Percentiles rank a stretch among this genome's conserved stretches.
phyloP scores from a whole-genome alignment of 805 yeast species.

The Starmerella roubikii region DNA sequence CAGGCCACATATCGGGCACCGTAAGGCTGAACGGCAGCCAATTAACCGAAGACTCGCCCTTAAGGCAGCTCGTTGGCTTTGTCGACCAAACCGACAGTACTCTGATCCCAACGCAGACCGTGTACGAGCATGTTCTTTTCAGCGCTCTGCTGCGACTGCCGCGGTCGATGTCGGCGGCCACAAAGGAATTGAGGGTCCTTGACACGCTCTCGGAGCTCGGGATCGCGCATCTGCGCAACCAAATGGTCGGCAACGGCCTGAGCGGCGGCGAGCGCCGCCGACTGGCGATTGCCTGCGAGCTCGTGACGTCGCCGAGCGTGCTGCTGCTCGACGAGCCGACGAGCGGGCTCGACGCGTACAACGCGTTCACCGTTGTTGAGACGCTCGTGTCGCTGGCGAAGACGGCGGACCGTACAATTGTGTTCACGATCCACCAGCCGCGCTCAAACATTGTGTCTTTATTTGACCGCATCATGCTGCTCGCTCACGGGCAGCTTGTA shows the following conservation, averaged over 20 bases:
- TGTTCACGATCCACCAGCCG: conserved; percentile 94
- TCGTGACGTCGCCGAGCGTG: conserved; percentile 77
- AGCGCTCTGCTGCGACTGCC: conserved; percentile 86
- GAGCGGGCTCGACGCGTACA: conserved; percentile 86
- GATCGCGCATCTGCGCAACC: conserved; percentile 68
- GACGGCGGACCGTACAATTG: conserved; percentile 71
- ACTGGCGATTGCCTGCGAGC: conserved; percentile 85
- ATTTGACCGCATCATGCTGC: conserved; percentile 67
- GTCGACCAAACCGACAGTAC: conserved; percentile 86
- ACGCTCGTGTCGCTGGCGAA: conserved; percentile 66
- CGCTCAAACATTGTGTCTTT: conserved; percentile 86
- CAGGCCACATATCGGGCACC: conserved; percentile 54
- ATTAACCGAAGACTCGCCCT: conserved; percentile 10
- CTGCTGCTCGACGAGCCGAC: conserved; percentile 86
- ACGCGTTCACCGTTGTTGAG: conserved; percentile 84
- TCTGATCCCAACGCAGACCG: conserved; percentile 82
- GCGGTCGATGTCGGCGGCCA: conserved; percentile 51
- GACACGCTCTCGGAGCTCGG: conserved; percentile 80
- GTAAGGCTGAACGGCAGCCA: conserved; percentile 59
- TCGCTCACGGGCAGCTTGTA: conserved; percentile 74
- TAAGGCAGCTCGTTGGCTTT: conserved; percentile 64
- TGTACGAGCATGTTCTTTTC: conserved; percentile 85
- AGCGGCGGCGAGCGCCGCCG: conserved; percentile 88
- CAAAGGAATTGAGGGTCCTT: conserved; percentile 65
- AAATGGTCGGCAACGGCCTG: conserved; percentile 83